Evolutionary conservation across 2,329 filamentous ascomycete genomes (phyloP), one percentile per base, ranked within the genome.

Genomic region (Sordariomycetes sp.): DNA sequence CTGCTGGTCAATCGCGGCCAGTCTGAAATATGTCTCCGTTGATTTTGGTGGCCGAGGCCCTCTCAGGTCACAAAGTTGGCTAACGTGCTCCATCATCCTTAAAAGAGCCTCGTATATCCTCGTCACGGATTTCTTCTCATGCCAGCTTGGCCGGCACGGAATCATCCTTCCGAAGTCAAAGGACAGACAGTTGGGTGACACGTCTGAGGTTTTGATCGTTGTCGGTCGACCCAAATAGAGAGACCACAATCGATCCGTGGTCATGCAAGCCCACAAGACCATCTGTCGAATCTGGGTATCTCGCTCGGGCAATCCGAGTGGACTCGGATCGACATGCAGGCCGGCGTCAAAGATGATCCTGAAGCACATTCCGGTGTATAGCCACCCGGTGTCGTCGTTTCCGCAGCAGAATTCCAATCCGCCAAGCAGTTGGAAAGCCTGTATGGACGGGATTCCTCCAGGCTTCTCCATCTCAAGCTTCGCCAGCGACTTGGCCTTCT

Each of bases 161-260:
- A 27, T 19, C 35, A 39, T 27, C 5, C 19, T 32, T 10, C 29
- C 25, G 11, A 34, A 31, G 17, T 37, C 28, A 16, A 30, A 30
- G 15, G 39, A 30, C 11, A 33, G 29, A 26, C 37, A 38, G 32
- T 29, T 30, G 10, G 40, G 25, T 20, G 41, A 38, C 11, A 43
- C 40, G 35, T 43, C 41, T 21, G 39, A 18, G n/a, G 34, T 40
- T 31, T 43, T 43, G 39, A 43, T 38, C 19, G 36, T 42, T 5
- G 38, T 42, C 9, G 42, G 42, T 12, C 39, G 37, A 3, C 42
- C 42, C 19, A 44, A 30, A 25, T 42, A 42, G n/a, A 43, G 10
- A 4, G 39, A 39, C 41, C 41, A 43, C 20, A 32, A 26, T 32
- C 36, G 35, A 23, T 42, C 40, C 16, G 39, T 33, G 8, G 36